Base-by-base conservation (phyloP, 75 land plant genomes). In the Selaginella tamariscina region DNA sequence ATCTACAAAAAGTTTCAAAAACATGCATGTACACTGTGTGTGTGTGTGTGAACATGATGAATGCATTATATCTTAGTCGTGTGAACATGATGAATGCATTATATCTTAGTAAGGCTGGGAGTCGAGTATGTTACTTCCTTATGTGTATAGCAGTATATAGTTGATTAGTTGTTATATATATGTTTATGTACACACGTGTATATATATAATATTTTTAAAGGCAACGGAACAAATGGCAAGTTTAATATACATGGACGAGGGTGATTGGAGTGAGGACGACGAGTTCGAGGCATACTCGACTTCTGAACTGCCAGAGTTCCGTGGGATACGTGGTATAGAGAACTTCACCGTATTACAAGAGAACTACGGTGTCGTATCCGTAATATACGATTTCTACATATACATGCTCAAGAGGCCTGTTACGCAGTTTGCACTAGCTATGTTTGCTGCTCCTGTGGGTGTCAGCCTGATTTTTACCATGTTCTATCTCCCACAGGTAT, bases 301-400 rank as follows among this genome's bases (percentile, higher is more conserved):
- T 22, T 74, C 77, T 49, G 81, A 79, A 66, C 22, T 33, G 31
- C 81, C 81, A 23, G 81, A 74, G 56, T 71, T 79, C 67, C 69
- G 76, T 33, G 81, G 81, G 1, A 29, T 60, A 20, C 32, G 32
- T n/a, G 77, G 77, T n/a, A 0, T 74, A 1, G 54, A 65, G 30
- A 79, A 79, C 56, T 59, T 73, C 24, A 60, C 60, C n/a, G 55
- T 79, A 27, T 62, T 74, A 59, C 81, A 79, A 55, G 78, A 79
- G 29, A 77, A 79, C 33, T 66, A 70, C 29, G 81, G 81, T 30
- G 30, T 79, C 31, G 55, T 74, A n/a, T 5, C 56, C 30, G 32
- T 32, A 21, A 31, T 74, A 22, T 70, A 75, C 49, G 81, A 74
- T 55, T 79, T 79, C 23, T 79, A 74, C 27, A 54, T 68, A 8